phyloP scores from a whole-genome alignment of 2,329 filamentous ascomycete species.

The Fusarium algeriense region DNA sequence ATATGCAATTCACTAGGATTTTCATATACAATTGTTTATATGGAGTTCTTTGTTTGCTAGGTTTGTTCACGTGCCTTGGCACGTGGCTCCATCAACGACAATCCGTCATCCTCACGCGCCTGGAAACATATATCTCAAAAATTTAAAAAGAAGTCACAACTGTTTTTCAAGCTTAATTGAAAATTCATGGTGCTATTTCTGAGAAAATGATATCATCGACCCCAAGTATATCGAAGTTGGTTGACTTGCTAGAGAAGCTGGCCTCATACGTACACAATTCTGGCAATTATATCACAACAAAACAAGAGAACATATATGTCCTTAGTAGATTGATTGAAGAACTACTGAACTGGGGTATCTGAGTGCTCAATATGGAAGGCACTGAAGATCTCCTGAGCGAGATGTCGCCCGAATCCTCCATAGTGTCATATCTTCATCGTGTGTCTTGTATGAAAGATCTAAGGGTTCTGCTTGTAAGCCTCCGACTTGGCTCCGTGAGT shows the following conservation, averaged over 20 bases:
- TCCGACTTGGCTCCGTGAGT: conserved; percentile 57
- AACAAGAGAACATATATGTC: neutral
- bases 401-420: conserved; percentile 18
- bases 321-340: conserved; percentile 36
- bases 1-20: neutral
- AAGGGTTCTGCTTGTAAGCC: conserved; percentile 57
- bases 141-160: neutral
- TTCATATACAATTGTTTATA: neutral
- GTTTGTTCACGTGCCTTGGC: neutral
- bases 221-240: neutral
- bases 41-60: neutral
- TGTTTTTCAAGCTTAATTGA: neutral
- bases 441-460: conserved; percentile 39
- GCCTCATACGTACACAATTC: neutral
- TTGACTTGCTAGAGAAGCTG: neutral
- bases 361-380: conserved; percentile 29
- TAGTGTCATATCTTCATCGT: conserved; percentile 7
- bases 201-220: neutral
- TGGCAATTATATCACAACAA: neutral
- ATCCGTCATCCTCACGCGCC: neutral
- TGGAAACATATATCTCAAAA: too few relatives aligned
- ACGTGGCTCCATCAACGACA: neutral
- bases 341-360: conserved; percentile 45
- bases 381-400: neutral
- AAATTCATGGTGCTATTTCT: neutral